A percentile compares a stretch with the other conserved stretches of the same genome.
These are phyloP conservation scores for Cercophora scortea DNA, from an alignment of 495 filamentous ascomycete species.

Conservation along the genomic window DNA sequence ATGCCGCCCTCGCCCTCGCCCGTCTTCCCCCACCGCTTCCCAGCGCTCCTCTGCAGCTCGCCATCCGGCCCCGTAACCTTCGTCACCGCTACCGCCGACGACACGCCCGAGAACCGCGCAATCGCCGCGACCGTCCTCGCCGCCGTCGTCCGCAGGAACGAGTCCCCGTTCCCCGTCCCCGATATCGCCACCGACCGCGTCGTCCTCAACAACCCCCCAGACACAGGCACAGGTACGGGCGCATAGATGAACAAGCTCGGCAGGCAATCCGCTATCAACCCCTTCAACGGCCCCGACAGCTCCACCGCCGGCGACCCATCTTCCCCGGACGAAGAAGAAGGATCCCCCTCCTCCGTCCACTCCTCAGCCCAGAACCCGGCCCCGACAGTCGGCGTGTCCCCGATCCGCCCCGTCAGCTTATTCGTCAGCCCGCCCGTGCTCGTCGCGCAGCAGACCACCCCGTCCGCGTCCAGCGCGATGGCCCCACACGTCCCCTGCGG, in stretches of 20 bases:
- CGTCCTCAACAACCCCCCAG: constrained; percentile 5
- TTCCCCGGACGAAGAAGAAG: not conserved
- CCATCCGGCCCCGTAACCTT: constrained; percentile 63
- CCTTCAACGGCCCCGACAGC: constrained; percentile 30
- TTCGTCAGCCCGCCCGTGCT: constrained; percentile 87
- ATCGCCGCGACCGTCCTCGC: constrained; percentile 66
- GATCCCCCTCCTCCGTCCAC: constrained; percentile 45
- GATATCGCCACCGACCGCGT: constrained; percentile 63
- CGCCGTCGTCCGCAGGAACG: constrained; percentile 70
- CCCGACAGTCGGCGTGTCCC: constrained; percentile 80
- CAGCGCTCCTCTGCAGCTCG: constrained; percentile 69
- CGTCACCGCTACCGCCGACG: constrained; percentile 43
- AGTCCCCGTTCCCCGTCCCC: constrained; percentile 86
- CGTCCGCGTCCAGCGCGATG: constrained; percentile 66
- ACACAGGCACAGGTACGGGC: constrained; percentile 11
- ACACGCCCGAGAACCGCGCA: constrained; percentile 46
- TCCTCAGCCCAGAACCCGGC: constrained; percentile 89
- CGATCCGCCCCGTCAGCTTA: constrained; percentile 76
- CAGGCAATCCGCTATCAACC: constrained; percentile 45
- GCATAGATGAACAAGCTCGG: constrained; percentile 32
- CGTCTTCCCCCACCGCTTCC: constrained; percentile 63
- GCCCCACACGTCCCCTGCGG: constrained; percentile 82
- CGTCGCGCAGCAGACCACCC: constrained; percentile 70
- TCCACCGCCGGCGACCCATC: constrained; percentile 27
- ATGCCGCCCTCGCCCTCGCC: constrained; percentile 82